phyloP scores from a whole-genome alignment of 176 grass and related monocot species.

The Urochloa ruziziensis region DNA sequence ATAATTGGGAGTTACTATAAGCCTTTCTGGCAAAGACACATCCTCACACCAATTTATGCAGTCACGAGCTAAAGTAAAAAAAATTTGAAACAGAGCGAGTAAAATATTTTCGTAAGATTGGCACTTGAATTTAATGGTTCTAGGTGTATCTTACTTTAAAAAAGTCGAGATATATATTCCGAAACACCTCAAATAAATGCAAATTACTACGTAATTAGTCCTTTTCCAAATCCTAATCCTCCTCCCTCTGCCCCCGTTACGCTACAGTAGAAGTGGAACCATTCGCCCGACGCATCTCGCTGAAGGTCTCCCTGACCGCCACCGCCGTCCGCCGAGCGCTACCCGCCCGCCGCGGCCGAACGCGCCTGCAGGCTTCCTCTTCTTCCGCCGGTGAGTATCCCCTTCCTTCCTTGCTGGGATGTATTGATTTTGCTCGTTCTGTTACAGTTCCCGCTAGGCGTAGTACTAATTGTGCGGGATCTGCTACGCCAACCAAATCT shows the following conservation, averaged over 20 bases:
- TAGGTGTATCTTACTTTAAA: too few species aligned
- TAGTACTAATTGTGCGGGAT: too few species aligned
- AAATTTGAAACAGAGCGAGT: too few species aligned
- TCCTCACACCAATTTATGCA: too few species aligned
- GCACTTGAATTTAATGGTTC: too few species aligned
- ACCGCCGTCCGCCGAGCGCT: neutral
- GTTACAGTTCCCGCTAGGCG: too few species aligned
- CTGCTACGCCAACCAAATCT: neutral
- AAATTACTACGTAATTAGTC: neutral
- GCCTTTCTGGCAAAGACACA: too few species aligned
- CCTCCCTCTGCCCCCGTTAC: neutral
- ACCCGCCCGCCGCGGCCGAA: neutral
- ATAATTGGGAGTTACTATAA: too few species aligned
- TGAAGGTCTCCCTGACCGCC: neutral
- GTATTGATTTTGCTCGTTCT: neutral
- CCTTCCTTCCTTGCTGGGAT: neutral
- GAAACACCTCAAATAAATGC: neutral
- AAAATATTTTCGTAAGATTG: too few species aligned
- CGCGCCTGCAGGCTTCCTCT: neutral
- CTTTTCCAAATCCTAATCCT: neutral
- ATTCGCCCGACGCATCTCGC: neutral
- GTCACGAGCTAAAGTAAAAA: too few species aligned
- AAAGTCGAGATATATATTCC: neutral
- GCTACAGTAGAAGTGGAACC: neutral
- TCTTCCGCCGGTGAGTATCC: neutral